These are phyloP conservation scores for Gigaspora rosea DNA, from an alignment of 192 early-diverging fungal species.

Conservation along the genomic window DNA sequence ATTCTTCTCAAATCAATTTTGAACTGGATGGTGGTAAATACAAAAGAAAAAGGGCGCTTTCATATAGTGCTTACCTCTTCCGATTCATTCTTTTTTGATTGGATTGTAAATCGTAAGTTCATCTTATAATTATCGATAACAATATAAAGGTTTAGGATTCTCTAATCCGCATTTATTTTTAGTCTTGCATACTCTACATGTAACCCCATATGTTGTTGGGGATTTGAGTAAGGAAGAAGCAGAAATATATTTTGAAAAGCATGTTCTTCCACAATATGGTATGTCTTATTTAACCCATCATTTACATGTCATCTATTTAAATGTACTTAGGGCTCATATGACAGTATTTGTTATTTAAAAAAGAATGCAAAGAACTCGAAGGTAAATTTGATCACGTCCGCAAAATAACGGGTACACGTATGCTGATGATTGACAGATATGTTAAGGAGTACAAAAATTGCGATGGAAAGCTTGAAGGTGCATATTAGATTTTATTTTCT, in stretches of 20 bases:
- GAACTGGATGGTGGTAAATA: constrained; percentile 9
- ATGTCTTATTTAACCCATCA: constrained; percentile 11
- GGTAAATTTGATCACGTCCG: too few species aligned
- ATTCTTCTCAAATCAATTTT: constrained; percentile 20
- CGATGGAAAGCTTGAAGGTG: background rate
- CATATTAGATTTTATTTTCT: background rate
- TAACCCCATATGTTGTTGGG: constrained; percentile 8
- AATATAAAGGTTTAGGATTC: constrained; percentile 16
- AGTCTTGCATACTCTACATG: constrained; percentile 1
- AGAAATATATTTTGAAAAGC: constrained; percentile 19
- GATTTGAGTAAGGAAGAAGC: constrained; percentile 26
- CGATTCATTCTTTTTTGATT: constrained; percentile 18
- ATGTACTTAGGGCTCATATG: background rate
- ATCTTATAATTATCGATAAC: background rate
- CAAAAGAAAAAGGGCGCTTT: constrained; percentile 9
- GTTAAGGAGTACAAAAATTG: constrained; percentile 13
- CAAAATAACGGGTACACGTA: background rate
- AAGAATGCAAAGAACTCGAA: too few species aligned
- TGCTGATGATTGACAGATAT: constrained; percentile 10
- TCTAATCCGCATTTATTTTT: constrained; percentile 14
- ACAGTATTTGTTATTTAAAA: constrained; percentile 1
- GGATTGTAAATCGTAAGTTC: constrained; percentile 24
- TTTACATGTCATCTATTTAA: too few species aligned
- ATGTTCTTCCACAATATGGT: constrained; percentile 17
- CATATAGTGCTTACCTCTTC: constrained; percentile 16